Evolutionary conservation across 179 eudicot genomes (phyloP), one percentile per base, ranked within the genome.

Genomic region (Silene coronaria): DNA sequence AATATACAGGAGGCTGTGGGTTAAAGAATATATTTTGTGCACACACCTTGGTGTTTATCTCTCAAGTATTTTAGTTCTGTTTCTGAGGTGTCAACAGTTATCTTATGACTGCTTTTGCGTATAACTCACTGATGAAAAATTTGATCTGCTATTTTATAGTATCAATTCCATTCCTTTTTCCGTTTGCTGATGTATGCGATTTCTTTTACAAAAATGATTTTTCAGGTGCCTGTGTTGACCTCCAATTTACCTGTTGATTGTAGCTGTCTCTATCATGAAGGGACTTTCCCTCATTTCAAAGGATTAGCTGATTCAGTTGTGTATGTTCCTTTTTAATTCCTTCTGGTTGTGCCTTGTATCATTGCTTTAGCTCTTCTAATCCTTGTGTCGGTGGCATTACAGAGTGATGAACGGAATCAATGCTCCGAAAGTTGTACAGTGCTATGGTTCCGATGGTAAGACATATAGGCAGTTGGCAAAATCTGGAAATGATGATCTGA

Each of bases 331-430:
- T 73, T 53, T 11, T 11, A 67, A 8, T 67, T 57, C 6, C 67
- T 46, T 46, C 36, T 70, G 28, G 27, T 27, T 71, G 23, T 38
- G 46, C 21, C 36, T 80, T 61, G 23, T 22, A 8, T 83, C 55
- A 55, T 78, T 42, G 58, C 13, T 36, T 45, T 71, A 64, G 38
- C 51, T 79, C 67, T 61, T 75, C 75, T 79, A 71, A 78, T 72
- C 26, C 65, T 63, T 21, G 26, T 68, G 17, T 32, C 60, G 67
- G 71, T 66, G 61, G 36, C 71, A 62, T 71, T 76, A 82, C 88
- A 95, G 99, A 83, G 88, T 95, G 78, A 95, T 95, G 99, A 93
- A 91, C 84, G 99, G 99, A 69, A 93, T 95, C 83, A 95, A 95
- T 88, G 99, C 99, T 85, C 99, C 99, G 32, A 95, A 95, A 82